Conservation (phyloP, 2,329 filamentous ascomycete species). For the Dothistroma septosporum region DNA sequence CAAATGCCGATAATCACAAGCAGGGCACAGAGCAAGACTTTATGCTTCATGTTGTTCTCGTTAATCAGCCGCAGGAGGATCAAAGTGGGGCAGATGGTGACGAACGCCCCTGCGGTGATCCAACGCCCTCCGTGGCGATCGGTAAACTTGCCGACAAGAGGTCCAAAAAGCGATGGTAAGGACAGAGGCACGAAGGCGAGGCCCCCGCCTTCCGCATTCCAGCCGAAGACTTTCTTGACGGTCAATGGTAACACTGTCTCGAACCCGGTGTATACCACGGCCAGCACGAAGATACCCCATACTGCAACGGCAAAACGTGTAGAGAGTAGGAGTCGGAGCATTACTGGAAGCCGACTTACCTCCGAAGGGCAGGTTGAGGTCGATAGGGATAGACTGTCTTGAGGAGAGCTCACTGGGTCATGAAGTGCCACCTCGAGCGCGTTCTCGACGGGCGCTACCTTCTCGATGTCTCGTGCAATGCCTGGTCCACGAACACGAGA, state of each 20-base stretch:
- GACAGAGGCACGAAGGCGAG: constrained; percentile 23
- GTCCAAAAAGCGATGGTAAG: constrained; percentile 21
- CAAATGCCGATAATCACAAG: constrained; percentile 18
- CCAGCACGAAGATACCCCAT: constrained; percentile 23
- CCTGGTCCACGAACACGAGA: background rate
- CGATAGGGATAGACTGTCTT: background rate
- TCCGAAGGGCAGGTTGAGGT: background rate
- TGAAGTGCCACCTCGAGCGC: background rate
- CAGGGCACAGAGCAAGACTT: constrained; percentile 17
- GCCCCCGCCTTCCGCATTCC: constrained; percentile 18
- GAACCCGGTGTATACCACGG: constrained; percentile 17
- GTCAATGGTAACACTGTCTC: constrained; percentile 20
- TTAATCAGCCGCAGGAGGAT: constrained; percentile 22
- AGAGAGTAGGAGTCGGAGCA: constrained; percentile 19
- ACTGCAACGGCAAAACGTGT: constrained; percentile 19
- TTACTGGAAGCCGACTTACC: constrained; percentile 9
- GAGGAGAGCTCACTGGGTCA: background rate
- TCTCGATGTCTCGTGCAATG: background rate
- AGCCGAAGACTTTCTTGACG: constrained; percentile 18
- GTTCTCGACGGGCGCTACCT: background rate
- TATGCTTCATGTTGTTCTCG: constrained; percentile 15
- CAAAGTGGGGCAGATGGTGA: constrained; percentile 13
- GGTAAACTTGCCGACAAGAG: constrained; percentile 17
- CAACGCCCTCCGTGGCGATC: constrained; percentile 23
- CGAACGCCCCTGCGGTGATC: constrained; percentile 17